Percentiles rank a stretch among this genome's conserved stretches.
Evolutionary conservation across 73 alveolate species (phyloP).

Genomic region (Effrenium voratum): DNA sequence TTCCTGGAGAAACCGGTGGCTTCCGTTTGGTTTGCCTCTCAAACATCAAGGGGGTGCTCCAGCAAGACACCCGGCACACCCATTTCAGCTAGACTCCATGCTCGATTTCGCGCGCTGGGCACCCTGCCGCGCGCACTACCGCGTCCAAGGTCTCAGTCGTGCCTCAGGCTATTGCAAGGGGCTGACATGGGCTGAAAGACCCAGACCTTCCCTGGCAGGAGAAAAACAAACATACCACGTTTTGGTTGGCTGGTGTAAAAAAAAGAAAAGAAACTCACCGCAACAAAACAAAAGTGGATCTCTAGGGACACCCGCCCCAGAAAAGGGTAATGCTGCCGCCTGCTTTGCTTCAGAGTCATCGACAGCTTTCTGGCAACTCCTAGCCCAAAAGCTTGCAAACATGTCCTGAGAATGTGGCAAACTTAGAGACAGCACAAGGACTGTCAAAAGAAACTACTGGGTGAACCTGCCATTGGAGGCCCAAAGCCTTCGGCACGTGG

Average conservation of each 20-base stretch:
- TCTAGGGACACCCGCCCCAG: not conserved
- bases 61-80: not conserved
- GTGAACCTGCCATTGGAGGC: not conserved
- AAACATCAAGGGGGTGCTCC: not conserved
- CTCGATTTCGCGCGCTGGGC: not conserved
- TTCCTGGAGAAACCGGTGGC: not conserved
- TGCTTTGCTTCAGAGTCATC: not conserved
- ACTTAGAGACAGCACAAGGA: not conserved
- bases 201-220: not conserved
- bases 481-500: not conserved
- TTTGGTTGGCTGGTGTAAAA: not conserved
- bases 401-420: not conserved
- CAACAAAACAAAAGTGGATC: not conserved
- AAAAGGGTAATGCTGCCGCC: not conserved
- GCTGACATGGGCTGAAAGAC: not conserved
- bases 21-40: not conserved
- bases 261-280: not conserved
- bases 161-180: not conserved
- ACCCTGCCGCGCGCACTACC: slow-evolving; percentile 36
- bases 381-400: not conserved
- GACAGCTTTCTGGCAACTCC: not conserved
- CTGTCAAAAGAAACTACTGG: not conserved
- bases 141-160: slow-evolving; percentile 63
- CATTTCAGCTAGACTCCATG: not conserved
- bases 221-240: not conserved